Evolutionary conservation across 768 basidiomycete genomes (phyloP).

Genomic region (Suillus subalutaceus): DNA sequence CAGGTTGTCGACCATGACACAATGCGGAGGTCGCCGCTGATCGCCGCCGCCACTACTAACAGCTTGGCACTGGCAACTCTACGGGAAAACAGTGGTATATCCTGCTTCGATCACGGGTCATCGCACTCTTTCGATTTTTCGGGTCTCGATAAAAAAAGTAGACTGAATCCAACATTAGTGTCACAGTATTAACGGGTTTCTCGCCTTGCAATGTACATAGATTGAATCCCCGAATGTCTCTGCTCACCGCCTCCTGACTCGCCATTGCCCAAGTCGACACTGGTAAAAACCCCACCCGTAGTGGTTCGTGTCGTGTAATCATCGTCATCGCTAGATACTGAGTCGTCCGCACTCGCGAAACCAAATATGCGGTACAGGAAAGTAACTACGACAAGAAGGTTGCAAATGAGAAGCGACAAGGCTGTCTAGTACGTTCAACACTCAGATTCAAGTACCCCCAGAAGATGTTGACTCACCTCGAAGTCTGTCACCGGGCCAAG

Average conservation of each 20-base stretch:
- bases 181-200: background rate
- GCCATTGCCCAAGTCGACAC: background rate
- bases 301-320: conserved; percentile 6
- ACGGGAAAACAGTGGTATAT: background rate
- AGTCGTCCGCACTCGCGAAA: background rate
- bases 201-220: background rate
- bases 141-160: background rate
- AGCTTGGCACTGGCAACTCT: background rate
- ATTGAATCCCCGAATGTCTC: background rate
- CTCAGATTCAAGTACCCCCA: background rate
- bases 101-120: background rate
- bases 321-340: background rate
- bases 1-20: background rate
- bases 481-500: background rate
- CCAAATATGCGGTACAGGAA: conserved; percentile 5
- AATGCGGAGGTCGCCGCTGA: background rate
- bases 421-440: background rate
- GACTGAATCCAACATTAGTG: background rate
- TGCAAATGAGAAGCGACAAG: background rate
- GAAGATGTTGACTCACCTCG: conserved; percentile 1
- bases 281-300: background rate
- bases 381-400: conserved; percentile 4
- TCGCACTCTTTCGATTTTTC: background rate
- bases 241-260: background rate
- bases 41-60: background rate